phyloP scores from a whole-genome alignment of 2,329 filamentous ascomycete genomes.

The Penicillium vulpinum region DNA sequence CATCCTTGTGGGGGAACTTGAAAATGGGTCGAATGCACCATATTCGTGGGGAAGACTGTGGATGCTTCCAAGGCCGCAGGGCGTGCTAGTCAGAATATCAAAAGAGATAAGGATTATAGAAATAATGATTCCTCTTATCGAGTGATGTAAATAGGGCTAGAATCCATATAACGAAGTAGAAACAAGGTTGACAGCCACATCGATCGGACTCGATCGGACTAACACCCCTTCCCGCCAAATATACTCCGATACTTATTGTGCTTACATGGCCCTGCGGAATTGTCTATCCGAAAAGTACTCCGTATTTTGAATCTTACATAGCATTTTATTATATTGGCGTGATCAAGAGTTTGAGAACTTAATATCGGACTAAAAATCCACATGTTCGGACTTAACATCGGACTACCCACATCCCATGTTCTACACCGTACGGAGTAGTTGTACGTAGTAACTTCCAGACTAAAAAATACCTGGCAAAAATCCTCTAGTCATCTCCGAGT shows the following conservation, averaged over 20 bases:
- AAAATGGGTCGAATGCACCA: background rate
- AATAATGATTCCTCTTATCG: background rate
- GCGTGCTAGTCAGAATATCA: background rate
- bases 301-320: background rate
- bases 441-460: background rate
- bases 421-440: background rate
- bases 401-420: background rate
- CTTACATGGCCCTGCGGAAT: background rate
- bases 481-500: too few relatives aligned
- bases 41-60: background rate
- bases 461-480: background rate
- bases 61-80: constrained; percentile 10
- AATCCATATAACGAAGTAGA: background rate
- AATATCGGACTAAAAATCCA: background rate
- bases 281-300: background rate
- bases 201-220: background rate
- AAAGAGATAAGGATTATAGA: background rate
- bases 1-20: background rate
- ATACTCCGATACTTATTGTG: background rate
- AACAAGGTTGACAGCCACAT: background rate
- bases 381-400: constrained; percentile 2
- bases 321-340: background rate
- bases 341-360: background rate
- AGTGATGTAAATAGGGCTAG: background rate
- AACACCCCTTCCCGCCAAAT: background rate